Evolutionary conservation across 2,329 filamentous ascomycete genomes (phyloP), one percentile per base, ranked within the genome.

Genomic region (Fusarium sp.): DNA sequence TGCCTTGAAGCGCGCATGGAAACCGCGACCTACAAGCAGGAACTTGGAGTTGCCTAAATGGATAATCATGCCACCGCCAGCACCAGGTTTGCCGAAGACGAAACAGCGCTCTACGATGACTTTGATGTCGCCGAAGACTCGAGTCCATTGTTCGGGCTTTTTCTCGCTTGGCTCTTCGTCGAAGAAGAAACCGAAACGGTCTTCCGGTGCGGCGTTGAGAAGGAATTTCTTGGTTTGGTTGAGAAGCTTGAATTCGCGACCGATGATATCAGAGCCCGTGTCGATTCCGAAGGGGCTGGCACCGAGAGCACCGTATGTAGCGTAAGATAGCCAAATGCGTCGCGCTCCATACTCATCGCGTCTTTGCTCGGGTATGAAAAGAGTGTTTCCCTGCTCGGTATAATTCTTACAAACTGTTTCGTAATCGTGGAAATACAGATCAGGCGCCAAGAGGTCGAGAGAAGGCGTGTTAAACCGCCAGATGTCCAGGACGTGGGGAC

Each of bases 321-420:
- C 83, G 22, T 80, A 81, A 0, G 83, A 79, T 0, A 79, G 53
- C 81, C 82, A 85, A 2, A 84, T 72, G 4, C 83, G 67, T 8
- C 82, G 73, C 0, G 81, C 79, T 8, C 83, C 83, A 29, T 81
- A 77, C 37, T 83, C 83, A 56, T 86, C 84, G 14, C 85, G 79
- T 7, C 84, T 77, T 69, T 86, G 85, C 75, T 87, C 85, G 0
- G 85, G 85, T 40, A 87, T 85, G 66, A 86, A 86, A 0, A 87
- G 77, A 0, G 83, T 79, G 65, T 85, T 82, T 13, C 76, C 73
- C 6, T 79, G 75, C 52, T 84, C 82, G 5, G 79, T 73, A 62
- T 85, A 86, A 27, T 82, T 79, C 13, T 68, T 71, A 59, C 84
- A 86, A 0, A 82, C 78, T 1, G 65, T 73, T 45, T 81, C 79